Conservation (phyloP, 352 stramenopile genomes). For the Discostella stelligera region DNA sequence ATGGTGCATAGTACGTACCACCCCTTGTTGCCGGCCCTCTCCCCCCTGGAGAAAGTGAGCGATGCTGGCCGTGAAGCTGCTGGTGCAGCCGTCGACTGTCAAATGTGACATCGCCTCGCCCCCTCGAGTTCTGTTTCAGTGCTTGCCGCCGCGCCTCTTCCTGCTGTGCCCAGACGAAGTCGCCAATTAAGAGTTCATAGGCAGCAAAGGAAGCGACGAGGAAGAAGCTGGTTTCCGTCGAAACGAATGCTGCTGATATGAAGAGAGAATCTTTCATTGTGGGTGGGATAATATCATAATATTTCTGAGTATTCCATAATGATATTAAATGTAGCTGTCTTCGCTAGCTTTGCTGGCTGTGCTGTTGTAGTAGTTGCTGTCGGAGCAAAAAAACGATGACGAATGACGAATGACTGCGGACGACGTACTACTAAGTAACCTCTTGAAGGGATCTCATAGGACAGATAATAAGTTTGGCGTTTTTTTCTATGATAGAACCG, state of each 20-base stretch:
- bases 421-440: too few species aligned
- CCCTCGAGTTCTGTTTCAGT: constrained; percentile 13
- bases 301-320: background rate
- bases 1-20: background rate
- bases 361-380: too few species aligned
- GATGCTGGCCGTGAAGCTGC: constrained; percentile 6
- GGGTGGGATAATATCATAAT: background rate
- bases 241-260: constrained; percentile 33
- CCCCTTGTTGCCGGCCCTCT: background rate
- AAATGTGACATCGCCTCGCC: constrained; percentile 16
- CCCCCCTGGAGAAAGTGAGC: constrained; percentile 29
- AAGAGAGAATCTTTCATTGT: constrained; percentile 28
- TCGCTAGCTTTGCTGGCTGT: background rate
- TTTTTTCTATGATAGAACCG: too few species aligned
- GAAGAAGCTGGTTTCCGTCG: constrained; percentile 34
- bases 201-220: constrained; percentile 20
- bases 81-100: constrained; percentile 10
- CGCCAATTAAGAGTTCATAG: constrained; percentile 42
- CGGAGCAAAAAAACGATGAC: too few species aligned
- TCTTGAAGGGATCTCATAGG: too few species aligned
- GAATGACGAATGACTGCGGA: too few species aligned
- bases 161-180: constrained; percentile 34
- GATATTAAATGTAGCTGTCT: too few species aligned
- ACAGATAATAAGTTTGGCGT: too few species aligned
- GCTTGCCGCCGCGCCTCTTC: constrained; percentile 21